Percentiles rank a stretch among this genome's conserved stretches.
Evolutionary conservation across 768 basidiomycete genomes (phyloP).

Genomic region (Rhizopogon vulgaris): DNA sequence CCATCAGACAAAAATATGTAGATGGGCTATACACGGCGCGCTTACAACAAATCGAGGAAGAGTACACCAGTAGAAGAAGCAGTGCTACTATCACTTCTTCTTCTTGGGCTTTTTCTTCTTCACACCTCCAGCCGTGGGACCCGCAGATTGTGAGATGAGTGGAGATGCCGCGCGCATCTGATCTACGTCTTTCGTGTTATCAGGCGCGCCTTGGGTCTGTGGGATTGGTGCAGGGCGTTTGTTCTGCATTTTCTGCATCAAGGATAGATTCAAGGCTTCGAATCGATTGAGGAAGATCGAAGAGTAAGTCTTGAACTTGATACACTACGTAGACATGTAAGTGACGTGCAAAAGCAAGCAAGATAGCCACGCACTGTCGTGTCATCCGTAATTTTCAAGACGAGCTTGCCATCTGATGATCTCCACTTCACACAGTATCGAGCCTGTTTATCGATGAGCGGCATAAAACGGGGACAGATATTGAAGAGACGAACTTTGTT

Average conservation of each 20-base stretch:
- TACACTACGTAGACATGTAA: conserved; percentile 49
- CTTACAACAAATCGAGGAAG: not conserved
- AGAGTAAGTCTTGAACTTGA: conserved; percentile 95
- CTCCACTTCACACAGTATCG: conserved; percentile 93
- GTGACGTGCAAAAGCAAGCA: not conserved
- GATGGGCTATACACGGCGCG: not conserved
- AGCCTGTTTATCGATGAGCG: conserved; percentile 41
- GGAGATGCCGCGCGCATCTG: conserved; percentile 30
- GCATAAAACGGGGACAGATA: not conserved
- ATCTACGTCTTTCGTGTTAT: conserved; percentile 14
- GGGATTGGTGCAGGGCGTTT: conserved; percentile 32
- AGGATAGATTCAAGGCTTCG: conserved; percentile 80
- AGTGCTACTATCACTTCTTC: conserved; percentile 45
- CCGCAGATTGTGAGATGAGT: conserved; percentile 24
- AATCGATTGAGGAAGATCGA: conserved; percentile 96
- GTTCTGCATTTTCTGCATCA: conserved; percentile 87
- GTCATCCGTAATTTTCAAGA: conserved; percentile 92
- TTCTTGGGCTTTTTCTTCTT: conserved; percentile 86
- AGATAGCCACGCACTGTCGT: conserved; percentile 54
- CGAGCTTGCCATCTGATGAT: conserved; percentile 76
- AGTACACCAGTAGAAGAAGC: not conserved
- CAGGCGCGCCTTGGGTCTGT: conserved; percentile 3
- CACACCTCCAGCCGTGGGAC: conserved; percentile 48
- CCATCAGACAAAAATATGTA: not conserved
- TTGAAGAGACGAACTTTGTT: conserved; percentile 48